Evolutionary conservation across 2,329 filamentous ascomycete genomes (phyloP).

Genomic region (Knufia petricola): DNA sequence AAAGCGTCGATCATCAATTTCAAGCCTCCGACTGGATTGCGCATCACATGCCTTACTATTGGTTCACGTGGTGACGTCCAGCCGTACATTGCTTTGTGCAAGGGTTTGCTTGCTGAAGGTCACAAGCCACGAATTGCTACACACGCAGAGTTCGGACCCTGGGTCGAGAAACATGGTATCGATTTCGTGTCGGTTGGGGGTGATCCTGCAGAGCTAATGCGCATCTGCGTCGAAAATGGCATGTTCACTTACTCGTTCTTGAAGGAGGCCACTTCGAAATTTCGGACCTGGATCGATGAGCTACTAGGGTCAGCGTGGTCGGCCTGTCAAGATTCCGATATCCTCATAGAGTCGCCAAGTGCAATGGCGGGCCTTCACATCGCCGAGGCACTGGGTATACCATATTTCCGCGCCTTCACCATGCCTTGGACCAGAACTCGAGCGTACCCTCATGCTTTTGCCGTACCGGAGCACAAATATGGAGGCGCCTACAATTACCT

Average conservation of each 20-base stretch:
- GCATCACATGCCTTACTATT: conserved; percentile 88
- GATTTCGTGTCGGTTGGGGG: conserved; percentile 83
- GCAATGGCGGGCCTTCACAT: conserved; percentile 98
- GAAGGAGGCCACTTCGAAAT: conserved; percentile 73
- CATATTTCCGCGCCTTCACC: conserved; percentile 93
- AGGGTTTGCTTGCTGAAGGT: conserved; percentile 76
- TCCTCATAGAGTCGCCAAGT: conserved; percentile 89
- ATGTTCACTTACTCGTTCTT: conserved; percentile 93
- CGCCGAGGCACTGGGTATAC: conserved; percentile 81
- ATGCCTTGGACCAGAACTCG: conserved; percentile 98
- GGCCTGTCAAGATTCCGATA: conserved; percentile 76
- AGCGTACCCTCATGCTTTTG: conserved; percentile 93
- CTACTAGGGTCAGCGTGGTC: conserved; percentile 71
- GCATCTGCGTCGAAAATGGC: conserved; percentile 89
- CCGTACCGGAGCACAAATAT: conserved; percentile 85
- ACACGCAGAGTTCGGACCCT: conserved; percentile 77
- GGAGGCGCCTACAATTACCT: conserved; percentile 92
- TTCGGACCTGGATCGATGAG: conserved; percentile 90
- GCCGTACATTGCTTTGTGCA: conserved; percentile 93
- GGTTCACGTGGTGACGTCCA: conserved; percentile 94
- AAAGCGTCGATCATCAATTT: conserved; percentile 82
- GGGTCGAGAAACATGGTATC: conserved; percentile 88
- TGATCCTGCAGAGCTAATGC: conserved; percentile 89
- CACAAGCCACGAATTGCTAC: conserved; percentile 83
- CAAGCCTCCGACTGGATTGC: conserved; percentile 69